Base-by-base conservation (phyloP, 306 rosid genomes). In the Ormosia emarginata region DNA sequence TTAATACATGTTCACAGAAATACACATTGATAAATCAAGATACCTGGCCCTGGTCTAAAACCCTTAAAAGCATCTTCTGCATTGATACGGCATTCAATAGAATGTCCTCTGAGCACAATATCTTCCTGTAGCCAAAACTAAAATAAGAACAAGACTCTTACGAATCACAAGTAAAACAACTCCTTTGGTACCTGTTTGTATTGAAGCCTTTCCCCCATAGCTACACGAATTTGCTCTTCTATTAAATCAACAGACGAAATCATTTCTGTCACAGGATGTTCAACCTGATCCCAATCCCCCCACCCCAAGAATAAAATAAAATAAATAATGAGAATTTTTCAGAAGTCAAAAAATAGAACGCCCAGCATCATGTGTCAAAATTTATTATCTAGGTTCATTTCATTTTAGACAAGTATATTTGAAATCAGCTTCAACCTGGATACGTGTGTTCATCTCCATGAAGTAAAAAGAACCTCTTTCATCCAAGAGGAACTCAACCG, bases 181-280 rank as follows among this genome's bases (percentile, higher is more conserved):
- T 67, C 69, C 79, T 81, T 47, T 4, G 50, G 46, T 88, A 93
- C 99, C 95, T 95, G 99, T 74, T 79, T 90, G 87, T 79, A 90
- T 69, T 84, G 81, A 49, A 95, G 98, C 81, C 89, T 93, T 85
- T 93, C 98, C 67, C 98, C 96, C 98, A 92, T 77, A 14, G 99
- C 99, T 24, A 93, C 99, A 52, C 78, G 93, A 82, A 95, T 95
- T 88, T 95, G 99, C 83, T 95, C 99, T 88, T 95, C 98, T 43
- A 93, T 92, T 90, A 95, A 91, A 89, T 95, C 99, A 64, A 87
- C 90, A 53, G 98, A 95, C 67, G 94, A 95, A 81, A 95, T 93
- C 99, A 93, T 95, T 86, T 95, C 98, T 52, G 99, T 93, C 92
- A 95, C 99, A 11, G 99, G 99, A 88, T 95, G 99, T 89, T 93